Percentiles rank a stretch among this genome's conserved stretches.
phyloP scores from a whole-genome alignment of 129 eudicot genomes.

The Helianthus annuus region HanXRQr2.0-SUNRISE NC_035446.2:154507403-154507902 shows the following conservation, averaged over 20 bases:
- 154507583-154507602: slow-evolving; percentile 84
- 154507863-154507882: slow-evolving; percentile 76
- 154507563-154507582: slow-evolving; percentile 70
- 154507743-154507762: slow-evolving; percentile 85
- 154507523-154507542: slow-evolving; percentile 63
- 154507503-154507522: slow-evolving; percentile 89
- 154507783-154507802: slow-evolving; percentile 88
- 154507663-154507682: slow-evolving; percentile 72
- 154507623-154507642: slow-evolving; percentile 75
- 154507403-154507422: slow-evolving; percentile 89
- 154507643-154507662: slow-evolving; percentile 75
- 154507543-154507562: slow-evolving; percentile 74
- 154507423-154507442: slow-evolving; percentile 92
- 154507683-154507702: slow-evolving; percentile 73
- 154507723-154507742: slow-evolving; percentile 76
- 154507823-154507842: slow-evolving; percentile 64
- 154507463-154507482: slow-evolving; percentile 85
- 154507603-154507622: slow-evolving; percentile 90
- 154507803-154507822: slow-evolving; percentile 80
- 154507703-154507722: slow-evolving; percentile 77
- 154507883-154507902: slow-evolving; percentile 81
- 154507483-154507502: slow-evolving; percentile 96
- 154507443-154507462: slow-evolving; percentile 87
- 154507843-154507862: slow-evolving; percentile 67
- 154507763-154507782: slow-evolving; percentile 84